These are phyloP conservation scores for Diaporthe citri DNA, from an alignment of 2,329 filamentous ascomycete genomes.

Conservation along the genomic window DNA sequence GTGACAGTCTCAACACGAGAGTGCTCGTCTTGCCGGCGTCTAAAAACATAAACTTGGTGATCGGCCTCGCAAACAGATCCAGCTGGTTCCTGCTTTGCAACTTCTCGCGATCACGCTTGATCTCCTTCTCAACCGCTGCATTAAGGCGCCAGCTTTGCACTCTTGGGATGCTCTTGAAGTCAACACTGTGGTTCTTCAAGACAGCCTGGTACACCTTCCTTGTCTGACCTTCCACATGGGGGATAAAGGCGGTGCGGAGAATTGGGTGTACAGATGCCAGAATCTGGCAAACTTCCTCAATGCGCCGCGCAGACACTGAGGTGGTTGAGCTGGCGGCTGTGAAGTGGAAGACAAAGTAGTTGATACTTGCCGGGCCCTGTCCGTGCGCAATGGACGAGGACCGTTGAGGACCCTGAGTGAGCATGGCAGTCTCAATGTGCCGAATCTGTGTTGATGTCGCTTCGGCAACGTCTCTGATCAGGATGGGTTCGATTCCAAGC, in stretches of 20 bases:
- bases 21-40: constrained; percentile 62
- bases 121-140: constrained; percentile 54
- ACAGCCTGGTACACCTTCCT: constrained; percentile 63
- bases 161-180: constrained; percentile 59
- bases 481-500: constrained; percentile 55
- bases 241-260: constrained; percentile 66
- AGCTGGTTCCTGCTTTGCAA: constrained; percentile 42
- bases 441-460: constrained; percentile 62
- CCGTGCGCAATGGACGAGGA: constrained; percentile 42
- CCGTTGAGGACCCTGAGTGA: constrained; percentile 35
- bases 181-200: constrained; percentile 56
- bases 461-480: constrained; percentile 62
- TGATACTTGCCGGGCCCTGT: constrained; percentile 57
- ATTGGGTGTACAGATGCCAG: constrained; percentile 62
- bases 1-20: constrained; percentile 61
- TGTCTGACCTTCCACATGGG: constrained; percentile 50
- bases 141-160: constrained; percentile 54
- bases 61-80: constrained; percentile 57
- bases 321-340: constrained; percentile 47
- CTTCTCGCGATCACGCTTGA: constrained; percentile 57
- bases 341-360: constrained; percentile 63
- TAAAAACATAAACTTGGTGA: constrained; percentile 64
- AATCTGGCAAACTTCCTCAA: constrained; percentile 61
- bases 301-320: constrained; percentile 37
- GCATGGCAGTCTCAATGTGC: constrained; percentile 62